phyloP scores from a whole-genome alignment of 2,329 filamentous ascomycete species.

The Pseudocercospora crystallina region DNA sequence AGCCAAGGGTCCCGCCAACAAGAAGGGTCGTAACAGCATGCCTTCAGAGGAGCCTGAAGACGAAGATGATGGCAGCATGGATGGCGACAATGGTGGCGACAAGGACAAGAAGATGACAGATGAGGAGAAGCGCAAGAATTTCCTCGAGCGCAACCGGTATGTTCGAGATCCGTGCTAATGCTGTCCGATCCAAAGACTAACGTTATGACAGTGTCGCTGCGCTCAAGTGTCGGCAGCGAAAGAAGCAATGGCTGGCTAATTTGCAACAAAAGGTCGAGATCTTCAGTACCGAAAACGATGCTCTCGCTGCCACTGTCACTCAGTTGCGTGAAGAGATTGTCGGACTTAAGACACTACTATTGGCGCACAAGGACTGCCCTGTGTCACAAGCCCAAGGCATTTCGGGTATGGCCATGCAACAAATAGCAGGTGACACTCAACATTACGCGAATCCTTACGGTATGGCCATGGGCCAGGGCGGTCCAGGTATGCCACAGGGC shows the following conservation, averaged over 20 bases:
- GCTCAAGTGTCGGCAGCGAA: constrained; percentile 92
- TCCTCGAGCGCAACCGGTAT: constrained; percentile 92
- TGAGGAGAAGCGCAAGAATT: constrained; percentile 97
- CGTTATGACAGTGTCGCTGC: constrained; percentile 72
- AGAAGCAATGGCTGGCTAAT: constrained; percentile 98
- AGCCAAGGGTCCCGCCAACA: constrained; percentile 64
- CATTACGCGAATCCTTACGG: constrained; percentile 50
- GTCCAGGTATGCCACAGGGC: constrained; percentile 33
- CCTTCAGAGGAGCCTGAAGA: constrained; percentile 52
- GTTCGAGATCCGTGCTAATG: constrained; percentile 31
- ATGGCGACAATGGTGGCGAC: constrained; percentile 45
- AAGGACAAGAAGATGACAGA: constrained; percentile 90
- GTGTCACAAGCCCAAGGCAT: constrained; percentile 85
- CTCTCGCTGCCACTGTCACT: constrained; percentile 77
- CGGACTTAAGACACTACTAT: constrained; percentile 84
- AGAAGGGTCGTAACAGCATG: constrained; percentile 68
- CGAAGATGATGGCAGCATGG: constrained; percentile 51
- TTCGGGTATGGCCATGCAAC: constrained; percentile 50
- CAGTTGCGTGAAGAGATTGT: constrained; percentile 89
- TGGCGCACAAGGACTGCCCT: constrained; percentile 95
- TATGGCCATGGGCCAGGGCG: constrained; percentile 42
- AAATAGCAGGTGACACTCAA: constrained; percentile 47
- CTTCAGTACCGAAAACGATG: constrained; percentile 88
- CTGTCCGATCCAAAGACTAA: constrained; percentile 28
- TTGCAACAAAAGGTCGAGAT: constrained; percentile 92